Evolutionary conservation across 2,329 filamentous ascomycete genomes (phyloP).

Genomic region (Colletotrichum spaethianum): DNA sequence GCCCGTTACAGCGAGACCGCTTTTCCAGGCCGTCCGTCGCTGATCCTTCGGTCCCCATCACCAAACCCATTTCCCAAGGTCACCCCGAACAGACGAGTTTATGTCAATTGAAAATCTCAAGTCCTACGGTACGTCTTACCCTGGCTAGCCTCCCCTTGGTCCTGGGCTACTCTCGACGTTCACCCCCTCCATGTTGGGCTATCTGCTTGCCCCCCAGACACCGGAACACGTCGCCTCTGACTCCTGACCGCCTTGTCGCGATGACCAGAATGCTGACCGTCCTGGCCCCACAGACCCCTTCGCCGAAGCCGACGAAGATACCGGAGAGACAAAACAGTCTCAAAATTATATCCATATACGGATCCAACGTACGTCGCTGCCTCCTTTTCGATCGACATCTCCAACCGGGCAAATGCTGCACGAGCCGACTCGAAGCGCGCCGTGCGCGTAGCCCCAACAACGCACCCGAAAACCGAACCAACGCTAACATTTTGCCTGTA

Average conservation of each 20-base stretch:
- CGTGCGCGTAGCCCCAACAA: constrained; percentile 4
- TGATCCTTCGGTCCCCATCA: constrained; percentile 55
- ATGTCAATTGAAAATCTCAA: constrained; percentile 99
- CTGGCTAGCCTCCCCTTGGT: not conserved
- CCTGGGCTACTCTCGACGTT: too few relatives aligned
- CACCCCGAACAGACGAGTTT: constrained; percentile 83
- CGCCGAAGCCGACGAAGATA: constrained; percentile 99
- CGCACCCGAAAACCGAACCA: not conserved
- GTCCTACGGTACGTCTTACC: constrained; percentile 82
- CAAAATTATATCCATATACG: constrained; percentile 99
- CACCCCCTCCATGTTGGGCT: too few relatives aligned
- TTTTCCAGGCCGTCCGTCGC: constrained; percentile 66
- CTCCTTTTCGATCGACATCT: not conserved
- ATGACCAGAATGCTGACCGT: constrained; percentile 46
- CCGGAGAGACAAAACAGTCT: constrained; percentile 93
- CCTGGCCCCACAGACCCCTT: constrained; percentile 84
- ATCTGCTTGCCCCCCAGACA: not conserved
- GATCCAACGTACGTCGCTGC: constrained; percentile 87
- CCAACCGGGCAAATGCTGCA: constrained; percentile 29
- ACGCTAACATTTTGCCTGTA: constrained; percentile 64
- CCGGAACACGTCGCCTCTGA: constrained; percentile 8
- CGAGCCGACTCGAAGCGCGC: constrained; percentile 17
- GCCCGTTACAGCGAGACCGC: constrained; percentile 59
- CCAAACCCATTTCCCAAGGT: constrained; percentile 68
- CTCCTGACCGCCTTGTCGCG: constrained; percentile 32